phyloP scores from a whole-genome alignment of 2,329 filamentous ascomycete genomes.

The Monascus ruber region DNA sequence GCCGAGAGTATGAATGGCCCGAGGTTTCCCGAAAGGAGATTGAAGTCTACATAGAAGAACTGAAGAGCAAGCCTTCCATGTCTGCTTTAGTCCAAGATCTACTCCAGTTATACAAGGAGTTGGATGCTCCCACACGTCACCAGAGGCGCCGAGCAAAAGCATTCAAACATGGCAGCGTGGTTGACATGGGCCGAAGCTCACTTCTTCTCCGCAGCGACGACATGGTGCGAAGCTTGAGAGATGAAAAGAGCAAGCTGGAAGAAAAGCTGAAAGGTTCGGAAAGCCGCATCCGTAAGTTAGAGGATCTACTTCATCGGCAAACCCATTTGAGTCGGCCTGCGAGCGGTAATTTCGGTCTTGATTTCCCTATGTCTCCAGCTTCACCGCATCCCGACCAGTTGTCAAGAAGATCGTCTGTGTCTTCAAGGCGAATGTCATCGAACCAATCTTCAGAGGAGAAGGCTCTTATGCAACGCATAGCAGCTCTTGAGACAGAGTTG shows the following conservation, averaged over 20 bases:
- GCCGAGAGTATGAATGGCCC: slow-evolving; percentile 74
- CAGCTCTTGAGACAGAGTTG: slow-evolving; percentile 67
- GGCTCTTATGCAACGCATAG: slow-evolving; percentile 48
- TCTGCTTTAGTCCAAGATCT: slow-evolving; percentile 59
- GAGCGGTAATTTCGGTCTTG: slow-evolving; percentile 38
- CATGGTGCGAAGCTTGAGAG: slow-evolving; percentile 61
- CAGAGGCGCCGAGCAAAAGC: slow-evolving; percentile 79
- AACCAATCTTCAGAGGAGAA: slow-evolving; percentile 51
- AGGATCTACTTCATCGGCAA: slow-evolving; percentile 84
- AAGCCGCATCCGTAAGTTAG: slow-evolving; percentile 78
- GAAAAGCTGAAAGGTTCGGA: slow-evolving; percentile 70
- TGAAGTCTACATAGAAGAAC: slow-evolving; percentile 55
- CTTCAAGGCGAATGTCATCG: slow-evolving; percentile 50
- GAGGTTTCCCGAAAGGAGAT: slow-evolving; percentile 63
- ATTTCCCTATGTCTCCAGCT: slow-evolving; percentile 30
- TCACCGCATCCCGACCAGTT: slow-evolving; percentile 31
- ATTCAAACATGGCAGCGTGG: slow-evolving; percentile 92
- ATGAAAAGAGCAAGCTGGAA: slow-evolving; percentile 66
- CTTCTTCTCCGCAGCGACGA: slow-evolving; percentile 81
- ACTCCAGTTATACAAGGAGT: slow-evolving; percentile 62
- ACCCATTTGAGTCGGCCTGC: slow-evolving; percentile 44
- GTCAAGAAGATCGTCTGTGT: slow-evolving; percentile 49
- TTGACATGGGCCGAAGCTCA: slow-evolving; percentile 83
- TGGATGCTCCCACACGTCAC: slow-evolving; percentile 72
- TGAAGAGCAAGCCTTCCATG: slow-evolving; percentile 57